Evolutionary conservation across 371 early-diverging fungal species (phyloP).

Genomic region (Mucor velutinosus): DNA sequence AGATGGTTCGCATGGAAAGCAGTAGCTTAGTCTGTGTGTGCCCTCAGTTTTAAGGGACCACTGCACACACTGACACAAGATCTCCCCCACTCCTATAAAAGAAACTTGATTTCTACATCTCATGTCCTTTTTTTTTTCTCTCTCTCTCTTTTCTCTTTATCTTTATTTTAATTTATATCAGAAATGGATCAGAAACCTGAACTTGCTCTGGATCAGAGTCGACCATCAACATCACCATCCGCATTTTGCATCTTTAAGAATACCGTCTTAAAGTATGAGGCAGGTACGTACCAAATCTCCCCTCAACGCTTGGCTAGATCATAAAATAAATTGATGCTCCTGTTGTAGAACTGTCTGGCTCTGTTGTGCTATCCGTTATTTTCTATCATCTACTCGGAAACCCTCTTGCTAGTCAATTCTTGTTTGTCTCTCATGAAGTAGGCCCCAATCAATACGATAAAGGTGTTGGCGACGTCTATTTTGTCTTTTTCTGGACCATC

Average conservation of each 20-base stretch:
- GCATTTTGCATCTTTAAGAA: not conserved
- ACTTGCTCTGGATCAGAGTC: not conserved
- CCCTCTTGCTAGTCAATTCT: constrained; percentile 15
- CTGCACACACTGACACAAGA: not conserved
- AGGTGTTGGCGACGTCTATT: constrained; percentile 50
- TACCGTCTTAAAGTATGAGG: constrained; percentile 3
- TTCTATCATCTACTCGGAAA: constrained; percentile 9
- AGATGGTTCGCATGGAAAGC: not conserved
- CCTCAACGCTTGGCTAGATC: not conserved
- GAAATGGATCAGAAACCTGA: not conserved
- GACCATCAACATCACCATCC: not conserved
- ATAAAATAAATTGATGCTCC: not conserved
- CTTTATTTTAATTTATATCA: not conserved
- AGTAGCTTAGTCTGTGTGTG: not conserved
- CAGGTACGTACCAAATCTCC: not conserved
- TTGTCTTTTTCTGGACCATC: constrained; percentile 60
- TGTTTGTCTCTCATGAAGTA: constrained; percentile 18
- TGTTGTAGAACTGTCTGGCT: constrained; percentile 13
- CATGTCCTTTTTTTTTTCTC: not conserved
- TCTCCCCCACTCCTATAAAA: not conserved
- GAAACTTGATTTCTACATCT: not conserved
- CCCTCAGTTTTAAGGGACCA: not conserved
- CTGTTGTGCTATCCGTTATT: constrained; percentile 8
- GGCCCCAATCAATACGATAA: constrained; percentile 25
- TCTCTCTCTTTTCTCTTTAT: not conserved